These are phyloP conservation scores for Aegle marmelos DNA, from an alignment of 345 rosid genomes.

Conservation along the genomic window DNA sequence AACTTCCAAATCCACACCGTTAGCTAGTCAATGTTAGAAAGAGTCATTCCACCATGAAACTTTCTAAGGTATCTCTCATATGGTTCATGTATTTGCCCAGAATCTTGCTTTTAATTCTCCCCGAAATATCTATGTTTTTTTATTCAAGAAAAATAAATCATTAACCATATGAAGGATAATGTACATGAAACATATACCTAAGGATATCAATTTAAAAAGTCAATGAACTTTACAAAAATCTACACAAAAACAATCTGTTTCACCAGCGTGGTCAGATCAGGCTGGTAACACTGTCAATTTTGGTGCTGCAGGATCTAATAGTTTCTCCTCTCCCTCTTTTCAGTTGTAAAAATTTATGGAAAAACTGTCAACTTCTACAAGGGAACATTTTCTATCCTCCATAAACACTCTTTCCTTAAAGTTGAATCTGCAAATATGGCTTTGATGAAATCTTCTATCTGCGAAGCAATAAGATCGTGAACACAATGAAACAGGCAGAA, in stretches of 20 bases:
- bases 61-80: neutral
- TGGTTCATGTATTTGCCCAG: neutral
- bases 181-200: neutral
- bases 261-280: neutral
- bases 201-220: neutral
- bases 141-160: no score
- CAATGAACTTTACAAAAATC: neutral
- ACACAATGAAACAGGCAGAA: neutral
- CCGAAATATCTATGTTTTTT: no score
- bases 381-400: conserved; percentile 65
- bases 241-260: neutral
- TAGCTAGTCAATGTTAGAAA: no score
- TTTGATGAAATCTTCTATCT: conserved; percentile 78
- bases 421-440: conserved; percentile 88
- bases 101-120: no score
- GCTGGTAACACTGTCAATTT: neutral
- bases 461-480: conserved; percentile 17
- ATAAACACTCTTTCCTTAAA: conserved; percentile 82
- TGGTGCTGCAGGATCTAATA: neutral
- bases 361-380: conserved; percentile 17
- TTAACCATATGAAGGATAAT: neutral
- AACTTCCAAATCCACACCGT: no score
- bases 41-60: neutral
- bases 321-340: neutral
- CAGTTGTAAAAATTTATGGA: neutral